Base-by-base conservation (phyloP, 495 filamentous ascomycete genomes). In the Tuber brumale region DNA sequence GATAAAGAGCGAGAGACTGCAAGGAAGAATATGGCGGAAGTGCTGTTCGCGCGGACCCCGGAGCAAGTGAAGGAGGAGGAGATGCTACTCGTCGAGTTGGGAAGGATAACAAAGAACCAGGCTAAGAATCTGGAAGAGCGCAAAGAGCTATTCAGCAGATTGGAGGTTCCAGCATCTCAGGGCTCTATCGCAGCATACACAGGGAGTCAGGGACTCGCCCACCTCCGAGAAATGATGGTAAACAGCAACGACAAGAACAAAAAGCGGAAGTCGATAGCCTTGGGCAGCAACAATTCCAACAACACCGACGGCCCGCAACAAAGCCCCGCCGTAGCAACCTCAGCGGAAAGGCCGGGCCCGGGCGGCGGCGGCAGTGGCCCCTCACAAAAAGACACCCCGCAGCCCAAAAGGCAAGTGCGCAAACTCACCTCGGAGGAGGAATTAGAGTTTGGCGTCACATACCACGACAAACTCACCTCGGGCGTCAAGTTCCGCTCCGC, bases 41-140 rank as follows among this genome's bases (percentile, higher is more conserved):
- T 90, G 31, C 89, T 94, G 43, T 87, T 98, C 80, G 87, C 88
- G 51, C 90, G 96, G 43, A 90, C 91, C n/a, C 89, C 89, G 46
- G 92, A 97, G 61, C 94, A 98, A 84, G 90, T 94, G 5, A 89
- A 92, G 74, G 95, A 99, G 80, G 95, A 99, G 84, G 92, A 95
- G 79, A 90, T 92, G 74, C 86, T 98, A 1, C 88, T 99, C 9
- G 86, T 92, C 70, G 95, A 99, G 82, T 89, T 99, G 45, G 94
- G 94, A 79, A 91, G 96, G 75, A 97, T 99, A 77, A 88, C 94
- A 51, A 89, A 89, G 76, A 90, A 92, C 75, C 91, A 95, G 75
- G 91, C 95, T 76, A 89, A 87, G 77, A 90, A 97, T 79, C 91
- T 93, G 80, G 90, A 92, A 77, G 94, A 97, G 80, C 93, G 95